Conservation (phyloP, 306 rosid genomes). For the Casuarina glauca region DNA sequence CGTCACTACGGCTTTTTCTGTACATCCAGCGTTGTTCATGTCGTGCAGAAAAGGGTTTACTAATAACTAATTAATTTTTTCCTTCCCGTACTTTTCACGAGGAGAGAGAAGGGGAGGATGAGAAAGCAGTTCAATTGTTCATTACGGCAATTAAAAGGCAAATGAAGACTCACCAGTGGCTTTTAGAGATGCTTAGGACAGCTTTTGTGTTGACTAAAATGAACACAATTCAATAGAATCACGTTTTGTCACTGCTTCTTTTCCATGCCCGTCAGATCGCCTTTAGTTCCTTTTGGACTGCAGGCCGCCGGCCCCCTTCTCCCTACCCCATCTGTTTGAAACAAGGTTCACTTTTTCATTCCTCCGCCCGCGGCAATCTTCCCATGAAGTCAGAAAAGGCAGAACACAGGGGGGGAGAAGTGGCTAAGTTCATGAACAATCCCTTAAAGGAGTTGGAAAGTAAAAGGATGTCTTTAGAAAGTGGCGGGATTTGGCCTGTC, state of each 20-base stretch:
- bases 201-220: conserved; percentile 5
- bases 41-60: too few species aligned
- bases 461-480: not conserved
- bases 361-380: too few species aligned
- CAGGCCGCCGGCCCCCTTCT: too few species aligned
- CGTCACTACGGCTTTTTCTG: too few species aligned
- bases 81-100: too few species aligned
- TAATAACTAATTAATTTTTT: too few species aligned
- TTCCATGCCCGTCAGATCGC: conserved; percentile 8
- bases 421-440: not conserved
- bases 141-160: not conserved
- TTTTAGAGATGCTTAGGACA: not conserved
- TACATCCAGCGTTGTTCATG: not conserved
- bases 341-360: too few species aligned
- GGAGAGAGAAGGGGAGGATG: not conserved
- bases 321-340: too few species aligned
- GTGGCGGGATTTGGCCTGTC: not conserved
- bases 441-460: not conserved
- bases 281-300: not conserved
- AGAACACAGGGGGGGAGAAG: too few species aligned
- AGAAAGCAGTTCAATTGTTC: not conserved
- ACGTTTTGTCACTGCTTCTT: conserved; percentile 27
- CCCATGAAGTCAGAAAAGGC: too few species aligned
- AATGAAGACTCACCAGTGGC: conserved; percentile 5
- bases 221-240: conserved; percentile 31